Base-by-base conservation (phyloP, 1,139 yeast species). In the Schizosaccharomyces versatilis region DNA sequence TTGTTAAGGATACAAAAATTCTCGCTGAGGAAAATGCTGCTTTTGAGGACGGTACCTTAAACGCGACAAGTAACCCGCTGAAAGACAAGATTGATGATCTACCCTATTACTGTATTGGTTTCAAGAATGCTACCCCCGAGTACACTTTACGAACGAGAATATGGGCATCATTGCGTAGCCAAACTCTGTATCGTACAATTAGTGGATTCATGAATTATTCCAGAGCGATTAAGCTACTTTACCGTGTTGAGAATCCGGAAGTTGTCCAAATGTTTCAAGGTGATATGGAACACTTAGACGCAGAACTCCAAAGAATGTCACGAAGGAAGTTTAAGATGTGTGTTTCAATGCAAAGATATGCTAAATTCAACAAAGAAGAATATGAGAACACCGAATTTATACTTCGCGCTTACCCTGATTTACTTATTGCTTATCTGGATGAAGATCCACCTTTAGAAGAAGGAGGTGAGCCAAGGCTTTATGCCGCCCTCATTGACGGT, bases 191-290 rank as follows among this genome's bases (percentile, higher is more conserved):
- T 75, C 85, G 98, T 75, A 90, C 98, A 61, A 95, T 90, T 58
- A 86, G 97, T 61, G 98, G 98, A 68, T 90, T 90, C 75, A 90
- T 90, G 98, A 90, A 90, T 72, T 90, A 90, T 69, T 93, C 97
- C 38, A 84, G 97, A 74, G 98, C 98, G 57, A 88, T 90, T 68
- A 90, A 90, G 71, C 78, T 90, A 69, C 78, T 90, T 63, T 90
- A 90, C 76, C 85, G 98, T 73, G 98, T 90, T 66, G 98, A 90
- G 72, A 90, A 90, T 72, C 98, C 98, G 56, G 98, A 90, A 72
- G 86, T 93, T 67, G 98, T 90, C 55, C 95, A 85, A 73, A 83
- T 84, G 81, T 85, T 84, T 68, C 98, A 97, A 64, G 98, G 98
- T 63, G 94, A 90, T 68, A 95, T 97, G 58, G 98, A 90, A 64